phyloP scores from a whole-genome alignment of 441 rosid genomes.

The Flueggea neowawraea region DNA sequence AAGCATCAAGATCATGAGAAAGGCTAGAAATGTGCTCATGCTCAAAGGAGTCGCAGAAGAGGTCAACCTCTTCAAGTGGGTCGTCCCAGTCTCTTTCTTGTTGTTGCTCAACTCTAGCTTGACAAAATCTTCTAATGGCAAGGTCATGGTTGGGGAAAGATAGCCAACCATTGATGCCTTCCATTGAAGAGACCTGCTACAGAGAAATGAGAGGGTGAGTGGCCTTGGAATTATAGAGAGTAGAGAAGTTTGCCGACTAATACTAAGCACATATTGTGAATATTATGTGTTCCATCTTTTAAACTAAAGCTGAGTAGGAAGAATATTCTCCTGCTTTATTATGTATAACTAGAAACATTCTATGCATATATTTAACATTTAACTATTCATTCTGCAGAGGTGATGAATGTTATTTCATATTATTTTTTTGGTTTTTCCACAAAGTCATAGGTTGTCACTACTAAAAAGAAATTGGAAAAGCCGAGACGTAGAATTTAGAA shows the following conservation, averaged over 20 bases:
- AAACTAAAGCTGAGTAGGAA: not conserved
- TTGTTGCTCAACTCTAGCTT: slow-evolving; percentile 54
- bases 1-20: slow-evolving; percentile 23
- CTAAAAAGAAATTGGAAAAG: no score
- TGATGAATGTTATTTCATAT: no score
- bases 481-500: no score
- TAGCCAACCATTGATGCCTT: slow-evolving; percentile 32
- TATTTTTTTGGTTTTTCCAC: no score
- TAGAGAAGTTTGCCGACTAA: no score
- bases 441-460: no score
- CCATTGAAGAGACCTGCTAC: slow-evolving; percentile 23
- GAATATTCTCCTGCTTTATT: not conserved
- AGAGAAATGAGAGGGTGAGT: not conserved
- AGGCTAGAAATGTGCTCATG: slow-evolving; percentile 6
- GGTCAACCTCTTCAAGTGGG: slow-evolving; percentile 22
- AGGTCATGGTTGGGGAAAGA: slow-evolving; percentile 48
- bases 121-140: slow-evolving; percentile 66
- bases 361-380: no score
- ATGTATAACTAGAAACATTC: not conserved
- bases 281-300: not conserved
- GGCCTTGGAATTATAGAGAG: no score
- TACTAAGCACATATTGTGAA: not conserved
- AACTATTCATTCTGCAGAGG: no score
- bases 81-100: slow-evolving; percentile 34
- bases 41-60: slow-evolving; percentile 19